phyloP scores from a whole-genome alignment of 306 rosid species.

The barrel medic (Medicago truncatula) region MtrunA17r5.0-ANR NC_053049.1:7349501-7350000 shows the following conservation, averaged over 20 bases:
- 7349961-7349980: slow-evolving; percentile 94
- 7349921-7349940: not conserved
- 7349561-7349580: slow-evolving; percentile 65
- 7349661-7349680: slow-evolving; percentile 58
- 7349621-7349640: slow-evolving; percentile 75
- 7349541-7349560: slow-evolving; percentile 78
- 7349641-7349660: slow-evolving; percentile 68
- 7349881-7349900: not conserved
- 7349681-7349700: slow-evolving; percentile 92
- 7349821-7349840: slow-evolving; percentile 30
- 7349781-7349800: slow-evolving; percentile 87
- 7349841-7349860: not conserved
- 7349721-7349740: slow-evolving; percentile 72
- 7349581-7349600: slow-evolving; percentile 77
- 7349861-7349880: not conserved
- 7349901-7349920: not conserved
- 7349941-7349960: slow-evolving; percentile 51
- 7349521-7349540: slow-evolving; percentile 50
- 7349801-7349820: slow-evolving; percentile 99
- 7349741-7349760: slow-evolving; percentile 63
- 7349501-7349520: slow-evolving; percentile 39
- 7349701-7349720: slow-evolving; percentile 87
- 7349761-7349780: slow-evolving; percentile 76
- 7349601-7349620: slow-evolving; percentile 75
- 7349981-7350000: slow-evolving; percentile 82